phyloP scores from a whole-genome alignment of 768 basidiomycete genomes.

The Rubroboletus satanas region DNA sequence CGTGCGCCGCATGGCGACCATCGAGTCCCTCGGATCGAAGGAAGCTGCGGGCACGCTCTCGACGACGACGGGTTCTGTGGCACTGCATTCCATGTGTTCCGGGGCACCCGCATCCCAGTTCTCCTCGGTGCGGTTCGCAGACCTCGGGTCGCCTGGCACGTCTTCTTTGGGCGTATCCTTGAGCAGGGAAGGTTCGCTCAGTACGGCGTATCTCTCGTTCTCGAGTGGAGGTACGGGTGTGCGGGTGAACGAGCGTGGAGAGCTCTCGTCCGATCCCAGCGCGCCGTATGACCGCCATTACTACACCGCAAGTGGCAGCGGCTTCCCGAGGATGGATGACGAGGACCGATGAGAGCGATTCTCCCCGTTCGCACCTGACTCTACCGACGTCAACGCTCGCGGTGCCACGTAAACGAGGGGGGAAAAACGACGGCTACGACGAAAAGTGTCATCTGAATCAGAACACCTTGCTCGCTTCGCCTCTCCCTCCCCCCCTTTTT shows the following conservation, averaged over 20 bases:
- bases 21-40: slow-evolving; percentile 69
- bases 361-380: neutral
- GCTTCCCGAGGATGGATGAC: slow-evolving; percentile 8
- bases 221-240: slow-evolving; percentile 20
- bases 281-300: slow-evolving; percentile 12
- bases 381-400: neutral
- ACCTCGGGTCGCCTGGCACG: neutral
- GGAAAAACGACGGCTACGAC: neutral
- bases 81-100: slow-evolving; percentile 27
- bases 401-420: neutral
- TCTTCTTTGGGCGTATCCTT: neutral
- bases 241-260: slow-evolving; percentile 29
- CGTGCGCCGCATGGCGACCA: slow-evolving; percentile 76
- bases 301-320: slow-evolving; percentile 15
- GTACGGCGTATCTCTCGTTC: slow-evolving; percentile 25
- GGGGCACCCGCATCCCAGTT: slow-evolving; percentile 18
- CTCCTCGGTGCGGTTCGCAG: slow-evolving; percentile 26
- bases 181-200: slow-evolving; percentile 14
- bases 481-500: neutral
- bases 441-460: neutral
- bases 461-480: neutral
- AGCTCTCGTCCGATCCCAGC: slow-evolving; percentile 12
- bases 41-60: slow-evolving; percentile 39
- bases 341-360: slow-evolving; percentile 3
- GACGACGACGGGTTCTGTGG: slow-evolving; percentile 29